phyloP scores from a whole-genome alignment of 2,329 filamentous ascomycete species.

The Phialophora tarda region DNA sequence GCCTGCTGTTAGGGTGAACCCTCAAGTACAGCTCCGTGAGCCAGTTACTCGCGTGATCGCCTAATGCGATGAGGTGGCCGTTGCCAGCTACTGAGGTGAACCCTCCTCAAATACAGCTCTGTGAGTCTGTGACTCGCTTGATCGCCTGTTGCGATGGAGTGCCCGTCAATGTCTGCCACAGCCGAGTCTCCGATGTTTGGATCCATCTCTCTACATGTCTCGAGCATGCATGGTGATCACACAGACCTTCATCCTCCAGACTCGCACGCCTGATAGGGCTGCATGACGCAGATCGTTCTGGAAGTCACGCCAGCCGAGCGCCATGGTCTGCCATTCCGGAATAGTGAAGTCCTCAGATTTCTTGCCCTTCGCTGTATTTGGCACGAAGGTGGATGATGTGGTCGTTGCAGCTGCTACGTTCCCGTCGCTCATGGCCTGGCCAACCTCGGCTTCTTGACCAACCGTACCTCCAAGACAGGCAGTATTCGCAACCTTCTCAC shows the following conservation, averaged over 20 bases:
- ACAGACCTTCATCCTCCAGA: slow-evolving; percentile 36
- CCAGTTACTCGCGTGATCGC: not conserved
- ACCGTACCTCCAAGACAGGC: not conserved
- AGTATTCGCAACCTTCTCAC: not conserved
- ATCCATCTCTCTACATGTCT: not conserved
- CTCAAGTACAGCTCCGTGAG: not conserved
- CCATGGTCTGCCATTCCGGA: slow-evolving; percentile 21
- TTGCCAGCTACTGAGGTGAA: too few relatives aligned
- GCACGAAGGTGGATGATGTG: not conserved
- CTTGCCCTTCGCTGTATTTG: not conserved
- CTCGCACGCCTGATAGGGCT: slow-evolving; percentile 25
- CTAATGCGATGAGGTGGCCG: not conserved
- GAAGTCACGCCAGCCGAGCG: slow-evolving; percentile 31
- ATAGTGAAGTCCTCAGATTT: slow-evolving; percentile 8
- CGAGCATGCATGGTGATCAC: slow-evolving; percentile 14
- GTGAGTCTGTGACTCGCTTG: not conserved
- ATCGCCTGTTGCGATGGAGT: not conserved
- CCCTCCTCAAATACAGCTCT: not conserved
- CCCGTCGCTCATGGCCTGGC: not conserved
- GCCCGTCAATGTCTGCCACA: not conserved
- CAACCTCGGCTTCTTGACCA: slow-evolving; percentile 1
- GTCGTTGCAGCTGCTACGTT: not conserved
- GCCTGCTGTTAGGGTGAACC: too few relatives aligned
- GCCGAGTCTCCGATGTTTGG: not conserved
- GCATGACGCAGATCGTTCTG: slow-evolving; percentile 31